Evolutionary conservation across 306 rosid species (phyloP).

Genomic region (Cotoneaster glaucophyllus): DNA sequence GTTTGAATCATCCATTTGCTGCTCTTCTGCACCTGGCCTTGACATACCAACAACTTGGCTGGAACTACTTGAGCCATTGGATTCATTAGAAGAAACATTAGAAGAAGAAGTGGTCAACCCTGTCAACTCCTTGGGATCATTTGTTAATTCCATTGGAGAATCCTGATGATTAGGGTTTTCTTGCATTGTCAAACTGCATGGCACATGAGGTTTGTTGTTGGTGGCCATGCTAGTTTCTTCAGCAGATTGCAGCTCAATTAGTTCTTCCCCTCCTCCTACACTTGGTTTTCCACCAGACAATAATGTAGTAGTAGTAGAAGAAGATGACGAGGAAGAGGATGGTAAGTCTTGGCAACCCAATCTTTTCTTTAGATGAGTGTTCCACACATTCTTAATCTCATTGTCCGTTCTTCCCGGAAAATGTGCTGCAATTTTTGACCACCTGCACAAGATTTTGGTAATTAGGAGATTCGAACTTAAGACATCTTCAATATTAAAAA

Average conservation of each 20-base stretch:
- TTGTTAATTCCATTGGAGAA: constrained; percentile 17
- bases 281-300: constrained; percentile 25
- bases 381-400: constrained; percentile 95
- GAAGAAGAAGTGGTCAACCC: constrained; percentile 23
- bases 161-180: background rate
- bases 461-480: background rate
- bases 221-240: constrained; percentile 8
- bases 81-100: constrained; percentile 23
- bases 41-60: constrained; percentile 12
- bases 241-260: constrained; percentile 1
- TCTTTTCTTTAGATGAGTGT: constrained; percentile 85
- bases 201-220: background rate
- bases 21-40: constrained; percentile 12
- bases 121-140: constrained; percentile 21
- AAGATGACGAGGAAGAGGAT: constrained; percentile 41
- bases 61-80: constrained; percentile 33
- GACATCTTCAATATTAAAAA: background rate
- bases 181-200: background rate
- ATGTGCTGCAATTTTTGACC: constrained; percentile 83
- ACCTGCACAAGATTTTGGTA: constrained; percentile 31
- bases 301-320: constrained; percentile 38
- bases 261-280: background rate
- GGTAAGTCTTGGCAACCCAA: constrained; percentile 13
- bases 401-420: constrained; percentile 90
- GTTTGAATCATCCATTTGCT: constrained; percentile 23